Percentiles rank a stretch among this genome's conserved stretches.
Evolutionary conservation across 75 land plant genomes (phyloP).

Genomic region (Ceratopteris richardii): DNA sequence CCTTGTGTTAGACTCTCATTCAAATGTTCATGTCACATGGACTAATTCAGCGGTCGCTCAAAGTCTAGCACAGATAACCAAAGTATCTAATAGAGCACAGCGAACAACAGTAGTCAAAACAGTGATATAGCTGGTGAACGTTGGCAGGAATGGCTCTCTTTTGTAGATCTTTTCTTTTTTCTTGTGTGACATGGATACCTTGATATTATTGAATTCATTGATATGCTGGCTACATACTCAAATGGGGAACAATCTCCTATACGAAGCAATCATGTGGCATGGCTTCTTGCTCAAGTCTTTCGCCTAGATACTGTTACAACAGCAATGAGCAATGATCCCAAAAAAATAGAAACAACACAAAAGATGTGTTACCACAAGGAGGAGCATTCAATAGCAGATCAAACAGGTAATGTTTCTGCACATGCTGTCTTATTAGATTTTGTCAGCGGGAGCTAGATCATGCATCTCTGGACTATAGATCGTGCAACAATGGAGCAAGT

Average conservation of each 20-base stretch:
- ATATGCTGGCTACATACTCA: slow-evolving; percentile 60
- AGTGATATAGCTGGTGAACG: slow-evolving; percentile 47
- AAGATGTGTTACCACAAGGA: slow-evolving; percentile 87
- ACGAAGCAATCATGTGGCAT: slow-evolving; percentile 91
- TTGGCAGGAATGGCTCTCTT: slow-evolving; percentile 96
- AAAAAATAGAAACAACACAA: slow-evolving; percentile 84
- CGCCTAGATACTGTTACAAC: slow-evolving; percentile 73
- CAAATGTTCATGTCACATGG: too few relatives aligned
- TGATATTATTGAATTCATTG: slow-evolving; percentile 90
- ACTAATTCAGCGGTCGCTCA: too few relatives aligned
- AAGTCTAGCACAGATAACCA: too few relatives aligned
- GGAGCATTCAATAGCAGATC: slow-evolving; percentile 60
- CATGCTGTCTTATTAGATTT: slow-evolving; percentile 82
- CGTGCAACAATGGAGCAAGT: slow-evolving; percentile 63
- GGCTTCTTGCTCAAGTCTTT: slow-evolving; percentile 89
- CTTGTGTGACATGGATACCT: slow-evolving; percentile 85
- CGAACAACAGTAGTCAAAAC: slow-evolving; percentile 3
- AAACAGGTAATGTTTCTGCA: slow-evolving; percentile 41
- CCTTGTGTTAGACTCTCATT: too few relatives aligned
- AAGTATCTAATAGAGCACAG: background rate
- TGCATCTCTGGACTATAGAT: slow-evolving; percentile 88
- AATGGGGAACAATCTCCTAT: slow-evolving; percentile 49
- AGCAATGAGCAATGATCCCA: slow-evolving; percentile 62
- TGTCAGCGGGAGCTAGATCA: slow-evolving; percentile 86
- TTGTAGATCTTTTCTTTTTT: slow-evolving; percentile 87